A percentile compares a stretch with the other conserved stretches of the same genome.
phyloP scores from a whole-genome alignment of 2,329 filamentous ascomycete species.

The Monilinia fructicola region DNA sequence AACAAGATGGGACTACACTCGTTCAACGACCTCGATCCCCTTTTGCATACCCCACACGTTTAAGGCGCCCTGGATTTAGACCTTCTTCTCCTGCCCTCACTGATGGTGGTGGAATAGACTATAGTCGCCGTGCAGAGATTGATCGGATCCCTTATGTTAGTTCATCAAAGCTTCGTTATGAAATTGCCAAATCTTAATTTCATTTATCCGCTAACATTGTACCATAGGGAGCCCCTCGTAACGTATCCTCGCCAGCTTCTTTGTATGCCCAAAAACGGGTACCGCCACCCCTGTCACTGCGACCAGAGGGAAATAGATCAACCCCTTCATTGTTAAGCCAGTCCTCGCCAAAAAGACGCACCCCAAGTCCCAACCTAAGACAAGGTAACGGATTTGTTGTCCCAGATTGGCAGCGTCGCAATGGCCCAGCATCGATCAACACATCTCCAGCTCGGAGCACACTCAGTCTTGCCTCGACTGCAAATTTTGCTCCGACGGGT shows the following conservation, averaged over 20 bases:
- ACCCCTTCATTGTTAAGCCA: conserved; percentile 36
- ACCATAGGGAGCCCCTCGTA: conserved; percentile 31
- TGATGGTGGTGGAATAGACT: conserved; percentile 39
- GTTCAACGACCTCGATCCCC: conserved; percentile 57
- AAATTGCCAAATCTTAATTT: background rate
- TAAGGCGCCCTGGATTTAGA: conserved; percentile 52
- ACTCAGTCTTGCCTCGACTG: conserved; percentile 38
- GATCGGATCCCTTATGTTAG: conserved; percentile 37
- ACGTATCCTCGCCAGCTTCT: conserved; percentile 38
- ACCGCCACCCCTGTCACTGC: conserved; percentile 33
- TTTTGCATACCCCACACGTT: conserved; percentile 57
- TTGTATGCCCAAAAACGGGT: conserved; percentile 37
- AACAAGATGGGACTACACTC: conserved; percentile 43
- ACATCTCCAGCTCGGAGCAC: conserved; percentile 39
- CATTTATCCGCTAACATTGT: conserved; percentile 6
- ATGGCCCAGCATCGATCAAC: conserved; percentile 32
- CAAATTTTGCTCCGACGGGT: conserved; percentile 31
- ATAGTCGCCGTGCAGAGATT: conserved; percentile 40
- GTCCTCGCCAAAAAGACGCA: conserved; percentile 34
- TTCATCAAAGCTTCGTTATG: conserved; percentile 8
- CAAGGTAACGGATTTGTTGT: conserved; percentile 27
- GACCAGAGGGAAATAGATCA: conserved; percentile 37
- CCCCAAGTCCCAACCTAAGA: conserved; percentile 32
- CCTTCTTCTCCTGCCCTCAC: conserved; percentile 40
- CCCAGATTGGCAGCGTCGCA: conserved; percentile 33